Percentiles rank a stretch among this genome's conserved stretches.
Conservation (phyloP, 345 rosid species). For the Trapa bicornis region DNA sequence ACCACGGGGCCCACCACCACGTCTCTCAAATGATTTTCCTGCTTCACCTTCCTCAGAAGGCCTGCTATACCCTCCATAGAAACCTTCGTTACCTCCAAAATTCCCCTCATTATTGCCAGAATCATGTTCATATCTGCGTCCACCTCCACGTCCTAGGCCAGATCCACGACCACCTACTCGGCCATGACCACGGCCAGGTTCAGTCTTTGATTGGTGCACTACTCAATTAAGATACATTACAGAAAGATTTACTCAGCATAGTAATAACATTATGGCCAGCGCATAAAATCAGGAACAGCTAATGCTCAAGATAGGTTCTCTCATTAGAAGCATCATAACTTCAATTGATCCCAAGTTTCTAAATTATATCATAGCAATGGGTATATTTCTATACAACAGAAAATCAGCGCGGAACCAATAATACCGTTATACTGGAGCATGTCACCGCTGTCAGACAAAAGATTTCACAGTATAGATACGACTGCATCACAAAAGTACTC, state of each 20-base stretch:
- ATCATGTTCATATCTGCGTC: slow-evolving; percentile 51
- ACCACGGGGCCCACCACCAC: slow-evolving; percentile 40
- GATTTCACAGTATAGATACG: no score
- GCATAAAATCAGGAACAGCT: not conserved
- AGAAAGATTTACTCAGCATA: not conserved
- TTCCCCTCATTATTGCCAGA: slow-evolving; percentile 31
- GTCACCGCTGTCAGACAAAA: not conserved
- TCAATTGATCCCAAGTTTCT: not conserved
- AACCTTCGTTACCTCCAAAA: slow-evolving; percentile 38
- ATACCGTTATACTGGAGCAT: not conserved
- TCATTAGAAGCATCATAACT: not conserved
- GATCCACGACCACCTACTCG: slow-evolving; percentile 30
- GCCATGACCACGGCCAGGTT: slow-evolving; percentile 56
- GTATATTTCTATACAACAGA: not conserved
- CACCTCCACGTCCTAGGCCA: slow-evolving; percentile 23
- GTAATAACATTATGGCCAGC: no score
- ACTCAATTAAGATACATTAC: not conserved
- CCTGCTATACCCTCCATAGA: slow-evolving; percentile 34
- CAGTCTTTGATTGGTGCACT: slow-evolving; percentile 72
- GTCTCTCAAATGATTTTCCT: slow-evolving; percentile 18
- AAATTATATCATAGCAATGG: no score
- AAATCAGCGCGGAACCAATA: not conserved
- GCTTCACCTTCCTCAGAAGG: slow-evolving; percentile 60
- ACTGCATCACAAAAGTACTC: not conserved
- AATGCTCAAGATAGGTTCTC: not conserved